Percentiles rank a stretch among this genome's conserved stretches.
These are phyloP conservation scores for Plasmodium gaboni DNA, from an alignment of 169 alveolate species.

Conservation along the genomic window DNA sequence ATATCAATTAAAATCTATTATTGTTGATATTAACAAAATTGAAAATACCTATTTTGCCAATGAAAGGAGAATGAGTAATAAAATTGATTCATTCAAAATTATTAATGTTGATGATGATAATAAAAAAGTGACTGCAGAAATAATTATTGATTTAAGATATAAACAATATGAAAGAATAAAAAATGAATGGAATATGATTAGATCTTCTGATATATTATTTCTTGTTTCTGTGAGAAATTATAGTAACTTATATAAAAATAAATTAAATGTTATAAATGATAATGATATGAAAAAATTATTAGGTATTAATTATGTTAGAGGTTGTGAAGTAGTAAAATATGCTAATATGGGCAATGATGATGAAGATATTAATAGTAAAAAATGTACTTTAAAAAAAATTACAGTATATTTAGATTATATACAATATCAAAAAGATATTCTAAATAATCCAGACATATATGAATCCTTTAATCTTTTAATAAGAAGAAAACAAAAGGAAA, in stretches of 20 bases:
- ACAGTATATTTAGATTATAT: slow-evolving; percentile 87
- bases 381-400: slow-evolving; percentile 76
- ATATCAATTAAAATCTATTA: slow-evolving; percentile 66
- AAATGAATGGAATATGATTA: slow-evolving; percentile 75
- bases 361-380: slow-evolving; percentile 79
- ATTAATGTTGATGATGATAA: slow-evolving; percentile 40
- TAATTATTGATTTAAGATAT: slow-evolving; percentile 51
- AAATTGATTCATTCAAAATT: slow-evolving; percentile 47
- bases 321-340: slow-evolving; percentile 62
- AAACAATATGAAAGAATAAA: slow-evolving; percentile 43
- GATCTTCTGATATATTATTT: slow-evolving; percentile 59
- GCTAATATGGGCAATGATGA: slow-evolving; percentile 76
- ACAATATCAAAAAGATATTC: slow-evolving; percentile 87
- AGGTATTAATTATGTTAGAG: slow-evolving; percentile 75
- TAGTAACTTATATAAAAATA: slow-evolving; percentile 59
- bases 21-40: slow-evolving; percentile 44
- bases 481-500: slow-evolving; percentile 91
- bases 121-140: slow-evolving; percentile 55
- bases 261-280: slow-evolving; percentile 56
- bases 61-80: slow-evolving; percentile 74
- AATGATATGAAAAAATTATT: slow-evolving; percentile 57
- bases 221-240: slow-evolving; percentile 72
- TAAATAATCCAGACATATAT: slow-evolving; percentile 87
- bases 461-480: slow-evolving; percentile 88
- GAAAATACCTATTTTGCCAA: slow-evolving; percentile 73